Evolutionary conservation across 2,329 filamentous ascomycete species (phyloP), one percentile per base, ranked within the genome.

Genomic region (Colletotrichum musicola): DNA sequence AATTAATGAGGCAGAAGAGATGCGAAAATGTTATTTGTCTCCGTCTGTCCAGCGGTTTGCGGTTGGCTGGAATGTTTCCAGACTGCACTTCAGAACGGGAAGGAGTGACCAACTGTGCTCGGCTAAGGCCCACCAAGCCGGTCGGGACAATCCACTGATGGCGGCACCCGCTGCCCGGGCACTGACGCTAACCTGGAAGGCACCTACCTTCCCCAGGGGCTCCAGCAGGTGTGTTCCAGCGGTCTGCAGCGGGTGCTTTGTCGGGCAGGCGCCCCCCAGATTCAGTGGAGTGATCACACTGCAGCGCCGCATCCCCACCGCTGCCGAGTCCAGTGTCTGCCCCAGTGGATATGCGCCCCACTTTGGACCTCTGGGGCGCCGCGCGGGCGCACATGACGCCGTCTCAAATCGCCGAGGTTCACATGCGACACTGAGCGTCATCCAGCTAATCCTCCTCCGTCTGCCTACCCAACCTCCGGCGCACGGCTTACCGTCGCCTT

Each of bases 371-470:
- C 10, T 35, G 30, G 9, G 30, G 51, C 50, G 51, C 35, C 30
- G 47, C 53, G 46, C 46, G 30, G 40, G 65, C 42, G 62, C 65
- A 68, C 65, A 68, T 68, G 65, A 68, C 62, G 62, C 65, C 62
- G 40, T 49, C 30, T 40, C 50, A 65, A 68, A 69, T 69, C 67
- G 57, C 69, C 69, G 69, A 71, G 67, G 69, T 70, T 71, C 69
- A 71, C 69, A 71, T 71, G 69, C 67, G 62, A 71, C 67, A 62
- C 63, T 57, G 57, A 68, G 67, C 67, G 67, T 69, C 67, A 68
- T 62, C 49, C 44, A 55, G 30, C 61, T 55, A 64, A 42, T 64
- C 47, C 63, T 68, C 40, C 61, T 64, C 61, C 64, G 64, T 54
- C 64, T 46, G 49, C 35, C 42, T 18, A 18, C 62, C 50, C 63